Base-by-base conservation (phyloP, 768 basidiomycete species). In the Tulasnella sp. region DNA sequence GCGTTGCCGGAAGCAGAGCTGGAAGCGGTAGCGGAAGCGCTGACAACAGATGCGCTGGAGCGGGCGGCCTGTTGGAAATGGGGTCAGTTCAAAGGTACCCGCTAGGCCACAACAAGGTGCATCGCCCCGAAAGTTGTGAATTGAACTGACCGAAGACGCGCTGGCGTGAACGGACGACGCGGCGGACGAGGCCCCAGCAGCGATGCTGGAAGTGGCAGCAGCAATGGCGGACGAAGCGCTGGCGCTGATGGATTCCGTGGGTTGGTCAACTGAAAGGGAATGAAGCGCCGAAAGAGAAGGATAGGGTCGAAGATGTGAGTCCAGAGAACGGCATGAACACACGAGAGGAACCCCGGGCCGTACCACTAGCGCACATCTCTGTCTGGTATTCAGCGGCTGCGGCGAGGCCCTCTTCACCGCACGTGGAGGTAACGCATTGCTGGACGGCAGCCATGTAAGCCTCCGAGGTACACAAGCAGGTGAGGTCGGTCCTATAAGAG, bases 221-320 rank as follows among this genome's bases (percentile, higher is more conserved):
- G 73, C 73, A 39, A 42, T 19, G 44, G 73, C 73, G 16, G 73
- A 74, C 31, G 62, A 68, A 34, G 62, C 62, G 39, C 73, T 74
- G 18, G 39, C 73, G 39, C 73, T 74, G 73, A 74, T 34, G 27
- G 62, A 68, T 12, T 42, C 38, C 24, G 27, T 40, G 39, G 39
- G 73, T 40, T 39, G 3, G 73, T 8, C 2, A 18, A 14, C 19
- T 14, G 3, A 38, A 24, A 74, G 19, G 39, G 38, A 34, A 24
- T 27, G 44, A 74, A 74, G 27, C 39, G 73, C 21, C 39, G 38
- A 10, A 38, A 19, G 42, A 39, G 38, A 40, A 24, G 38, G 72
- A 31, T 18, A 24, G 72, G 3, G 58, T 62, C 58, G 31, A 36
- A 2, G 62, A 36, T 31, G 31, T 27, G 5, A 68, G 34, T 34